Base-by-base conservation (phyloP, 768 basidiomycete species). In the Calocera cornea region DNA sequence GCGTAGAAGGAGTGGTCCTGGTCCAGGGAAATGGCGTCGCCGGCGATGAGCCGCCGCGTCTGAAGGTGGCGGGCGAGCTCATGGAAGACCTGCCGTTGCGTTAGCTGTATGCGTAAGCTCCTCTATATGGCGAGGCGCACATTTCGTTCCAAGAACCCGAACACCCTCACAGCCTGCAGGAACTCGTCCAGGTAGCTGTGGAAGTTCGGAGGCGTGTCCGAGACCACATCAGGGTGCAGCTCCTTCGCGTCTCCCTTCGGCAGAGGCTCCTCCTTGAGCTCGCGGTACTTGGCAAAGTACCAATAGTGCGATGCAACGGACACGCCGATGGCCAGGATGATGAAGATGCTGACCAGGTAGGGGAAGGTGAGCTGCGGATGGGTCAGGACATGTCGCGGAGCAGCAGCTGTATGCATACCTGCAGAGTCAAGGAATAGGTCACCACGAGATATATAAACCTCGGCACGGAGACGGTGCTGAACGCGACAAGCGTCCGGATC, bases 151-250 rank as follows among this genome's bases (percentile, higher is more conserved):
- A 94, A 82, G 75, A 98, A 98, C 22, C 97, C 97, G 72, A 99
- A 99, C 11, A 99, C 91, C 60, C 95, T 85, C 67, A 99, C 91
- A 12, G 97, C 97, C 72, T 95, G 89, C 66, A 98, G 77, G 75
- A 99, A 98, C 73, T 99, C 97, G 75, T 98, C 95, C 31, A 98
- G 82, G 72, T 98, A 98, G 73, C 95, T 95, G 75, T 95, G 94
- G 75, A 97, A 94, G 0, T 89, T 83, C 14, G 89, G 84, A 7
- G 74, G 72, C 16, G 86, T 80, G 65, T 89, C 87, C 69, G 87
- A 84, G 68, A 93, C 93, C 24, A 95, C 88, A 75, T 97, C 93
- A 1, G 94, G 94, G 78, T 95, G 94, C 47, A 92, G 82, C 72
- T 91, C 89, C 70, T 89, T 89, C 16, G 87, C 88, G 73, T 92